Conservation (phyloP, 2,329 filamentous ascomycete genomes). For the Pseudocercospora musae region DNA sequence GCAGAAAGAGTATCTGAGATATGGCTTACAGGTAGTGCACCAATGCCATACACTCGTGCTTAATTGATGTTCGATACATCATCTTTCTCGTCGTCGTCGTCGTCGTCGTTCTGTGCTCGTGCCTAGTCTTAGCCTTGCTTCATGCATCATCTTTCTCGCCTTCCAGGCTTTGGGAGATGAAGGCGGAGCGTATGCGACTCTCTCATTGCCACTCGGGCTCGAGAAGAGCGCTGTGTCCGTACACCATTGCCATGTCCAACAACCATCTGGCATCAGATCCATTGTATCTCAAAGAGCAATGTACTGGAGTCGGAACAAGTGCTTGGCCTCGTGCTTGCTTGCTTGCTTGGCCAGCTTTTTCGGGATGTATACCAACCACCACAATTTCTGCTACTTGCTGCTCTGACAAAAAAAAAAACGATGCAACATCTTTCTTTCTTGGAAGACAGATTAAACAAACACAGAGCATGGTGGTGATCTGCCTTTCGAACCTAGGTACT, state of each 20-base stretch:
- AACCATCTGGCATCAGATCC: constrained; percentile 1
- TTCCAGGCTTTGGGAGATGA: no score
- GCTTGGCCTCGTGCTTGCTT: not conserved
- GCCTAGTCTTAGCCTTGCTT: not conserved
- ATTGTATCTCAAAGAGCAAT: not conserved
- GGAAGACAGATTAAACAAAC: no score
- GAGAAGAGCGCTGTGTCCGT: no score
- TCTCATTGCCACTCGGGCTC: no score
- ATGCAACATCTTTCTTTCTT: no score
- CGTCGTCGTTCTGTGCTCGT: not conserved
- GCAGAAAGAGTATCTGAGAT: constrained; percentile 14
- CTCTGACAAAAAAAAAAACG: no score
- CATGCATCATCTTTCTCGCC: not conserved
- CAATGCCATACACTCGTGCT: constrained; percentile 20
- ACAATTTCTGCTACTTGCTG: no score
- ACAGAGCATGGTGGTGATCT: no score
- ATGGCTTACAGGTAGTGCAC: constrained; percentile 21
- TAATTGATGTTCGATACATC: constrained; percentile 9
- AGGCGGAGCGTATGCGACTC: no score
- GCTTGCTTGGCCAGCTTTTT: not conserved
- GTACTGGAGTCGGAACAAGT: not conserved
- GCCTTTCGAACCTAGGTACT: no score
- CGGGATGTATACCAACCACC: no score
- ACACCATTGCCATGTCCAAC: not conserved
- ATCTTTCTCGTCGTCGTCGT: not conserved